Base-by-base conservation (phyloP, 305 asterid species). In the Fraxinus paxiana region DNA sequence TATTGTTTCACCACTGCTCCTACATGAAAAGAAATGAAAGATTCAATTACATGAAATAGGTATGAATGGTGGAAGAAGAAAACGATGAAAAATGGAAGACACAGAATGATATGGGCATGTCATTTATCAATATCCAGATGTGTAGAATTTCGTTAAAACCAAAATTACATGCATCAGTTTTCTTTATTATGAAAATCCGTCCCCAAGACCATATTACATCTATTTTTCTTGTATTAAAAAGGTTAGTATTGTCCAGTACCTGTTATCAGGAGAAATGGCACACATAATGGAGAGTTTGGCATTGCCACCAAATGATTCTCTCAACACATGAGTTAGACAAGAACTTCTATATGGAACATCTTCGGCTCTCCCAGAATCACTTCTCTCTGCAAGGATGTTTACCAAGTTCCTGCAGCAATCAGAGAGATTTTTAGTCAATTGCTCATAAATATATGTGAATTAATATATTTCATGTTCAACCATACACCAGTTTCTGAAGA, bases 231-330 rank as follows among this genome's bases (percentile, higher is more conserved):
- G 38, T 5, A 28, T 15, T 67, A 26, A 67, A 69, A 69, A 26
- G 41, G 74, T 69, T 46, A 43, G 65, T 41, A 59, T 18, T 15
- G 59, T 48, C 22, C 51, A 63, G 77, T 90, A 94, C 97, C 86
- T 91, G 84, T 80, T 74, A 77, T 91, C 94, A 15, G 97, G 91
- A 83, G 89, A 85, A 84, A 94, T 73, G 83, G 92, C 81, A 86
- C 98, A 94, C 85, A 94, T 85, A 74, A 92, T 79, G 12, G 94
- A 88, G 70, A 94, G 96, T 84, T 92, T 94, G 61, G 97, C 92
- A 85, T 91, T 94, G 88, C 98, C 97, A 35, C 97, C 97, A 73
- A 94, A 91, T 51, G 97, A 91, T 81, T 94, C 97, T 87, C 86
- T 87, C 88, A 94, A 86, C 84, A 92, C 82, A 84, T 91, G 97